These are phyloP conservation scores for Penicillium sp. DNA, from an alignment of 2,329 filamentous ascomycete genomes.

Conservation along the genomic window DNA sequence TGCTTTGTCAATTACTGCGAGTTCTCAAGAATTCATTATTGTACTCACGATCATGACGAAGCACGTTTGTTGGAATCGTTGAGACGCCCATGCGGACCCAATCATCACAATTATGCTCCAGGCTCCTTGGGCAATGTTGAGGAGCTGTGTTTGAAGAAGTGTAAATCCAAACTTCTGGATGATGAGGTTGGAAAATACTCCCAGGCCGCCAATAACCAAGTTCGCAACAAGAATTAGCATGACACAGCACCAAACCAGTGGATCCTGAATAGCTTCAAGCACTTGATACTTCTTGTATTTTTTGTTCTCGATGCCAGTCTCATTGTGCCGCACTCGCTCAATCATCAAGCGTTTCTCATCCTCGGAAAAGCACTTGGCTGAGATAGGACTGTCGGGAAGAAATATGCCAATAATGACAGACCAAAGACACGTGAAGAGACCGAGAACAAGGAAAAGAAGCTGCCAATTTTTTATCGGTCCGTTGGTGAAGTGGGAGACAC, in stretches of 20 bases:
- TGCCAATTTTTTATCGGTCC: slow-evolving; percentile 9
- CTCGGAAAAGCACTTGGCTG: slow-evolving; percentile 24
- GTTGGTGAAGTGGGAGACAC: no score
- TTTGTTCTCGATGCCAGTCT: slow-evolving; percentile 37
- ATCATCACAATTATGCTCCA: slow-evolving; percentile 26
- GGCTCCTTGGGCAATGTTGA: no score
- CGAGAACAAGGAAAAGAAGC: slow-evolving; percentile 25
- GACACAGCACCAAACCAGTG: slow-evolving; percentile 31
- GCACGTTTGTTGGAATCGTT: slow-evolving; percentile 65
- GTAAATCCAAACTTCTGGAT: slow-evolving; percentile 26
- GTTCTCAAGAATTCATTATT: neutral
- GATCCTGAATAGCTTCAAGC: slow-evolving; percentile 39
- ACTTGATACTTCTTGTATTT: slow-evolving; percentile 48
- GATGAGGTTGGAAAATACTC: slow-evolving; percentile 32
- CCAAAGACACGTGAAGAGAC: slow-evolving; percentile 23
- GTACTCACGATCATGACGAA: slow-evolving; percentile 51
- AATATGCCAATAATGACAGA: slow-evolving; percentile 17
- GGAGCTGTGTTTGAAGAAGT: no score
- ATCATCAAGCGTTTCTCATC: slow-evolving; percentile 24
- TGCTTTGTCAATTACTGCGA: slow-evolving; percentile 37
- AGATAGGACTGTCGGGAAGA: slow-evolving; percentile 22
- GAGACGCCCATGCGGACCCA: slow-evolving; percentile 57
- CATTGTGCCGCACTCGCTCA: slow-evolving; percentile 25
- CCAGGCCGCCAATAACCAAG: slow-evolving; percentile 33
- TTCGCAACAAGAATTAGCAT: slow-evolving; percentile 23